These are phyloP conservation scores for Penicillium oxalicum DNA, from an alignment of 2,329 filamentous ascomycete genomes.

Conservation along the genomic window DNA sequence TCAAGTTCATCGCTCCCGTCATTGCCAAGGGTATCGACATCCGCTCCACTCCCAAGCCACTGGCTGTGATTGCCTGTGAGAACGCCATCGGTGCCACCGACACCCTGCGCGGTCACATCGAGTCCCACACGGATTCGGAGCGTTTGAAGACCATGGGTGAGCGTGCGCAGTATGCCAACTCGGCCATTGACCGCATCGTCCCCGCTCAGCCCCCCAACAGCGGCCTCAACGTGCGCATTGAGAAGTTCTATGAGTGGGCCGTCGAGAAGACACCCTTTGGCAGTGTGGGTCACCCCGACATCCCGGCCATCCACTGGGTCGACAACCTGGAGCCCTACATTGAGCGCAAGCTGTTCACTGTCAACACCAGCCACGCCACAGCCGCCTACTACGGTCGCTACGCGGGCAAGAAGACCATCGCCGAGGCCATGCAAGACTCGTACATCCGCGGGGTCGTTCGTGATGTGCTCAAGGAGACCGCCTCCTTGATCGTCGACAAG, in stretches of 20 bases:
- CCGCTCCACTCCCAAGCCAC: conserved; percentile 59
- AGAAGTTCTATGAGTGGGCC: conserved; percentile 99
- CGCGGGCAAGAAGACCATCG: conserved; percentile 77
- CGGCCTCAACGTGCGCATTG: conserved; percentile 86
- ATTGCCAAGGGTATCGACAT: conserved; percentile 90
- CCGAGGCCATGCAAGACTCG: conserved; percentile 77
- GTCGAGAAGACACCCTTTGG: conserved; percentile 84
- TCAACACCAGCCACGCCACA: conserved; percentile 96
- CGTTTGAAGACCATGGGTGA: conserved; percentile 62
- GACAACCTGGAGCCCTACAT: conserved; percentile 89
- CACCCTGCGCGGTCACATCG: conserved; percentile 76
- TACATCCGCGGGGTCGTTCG: conserved; percentile 75
- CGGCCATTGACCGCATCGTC: conserved; percentile 96
- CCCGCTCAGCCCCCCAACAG: conserved; percentile 76
- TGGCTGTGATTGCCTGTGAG: conserved; percentile 95
- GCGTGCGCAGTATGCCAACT: conserved; percentile 90
- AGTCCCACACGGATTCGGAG: conserved; percentile 63
- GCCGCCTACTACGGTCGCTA: conserved; percentile 93
- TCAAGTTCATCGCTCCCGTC: conserved; percentile 91
- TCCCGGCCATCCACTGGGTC: conserved; percentile 90
- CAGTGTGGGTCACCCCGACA: conserved; percentile 61
- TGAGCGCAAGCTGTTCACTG: conserved; percentile 98
- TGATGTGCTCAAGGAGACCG: conserved; percentile 77
- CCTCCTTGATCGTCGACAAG: conserved; percentile 77
- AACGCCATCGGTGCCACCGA: conserved; percentile 95